Conservation (phyloP, 2,329 filamentous ascomycete genomes). For the Monosporascus sp. region DNA sequence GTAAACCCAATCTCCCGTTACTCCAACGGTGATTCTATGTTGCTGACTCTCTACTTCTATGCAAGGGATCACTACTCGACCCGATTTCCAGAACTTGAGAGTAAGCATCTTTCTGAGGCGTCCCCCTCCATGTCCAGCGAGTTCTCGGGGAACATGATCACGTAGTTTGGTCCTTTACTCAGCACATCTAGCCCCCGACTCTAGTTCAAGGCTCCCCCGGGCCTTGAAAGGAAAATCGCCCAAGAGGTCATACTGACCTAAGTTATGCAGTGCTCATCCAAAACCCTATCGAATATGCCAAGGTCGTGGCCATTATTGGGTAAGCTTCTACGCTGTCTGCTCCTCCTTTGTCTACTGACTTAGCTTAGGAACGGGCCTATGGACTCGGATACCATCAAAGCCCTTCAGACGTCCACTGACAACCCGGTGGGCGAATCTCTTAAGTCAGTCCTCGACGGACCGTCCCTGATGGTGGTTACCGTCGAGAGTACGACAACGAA, state of each 20-base stretch:
- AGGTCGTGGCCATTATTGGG: constrained; percentile 86
- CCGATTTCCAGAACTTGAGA: constrained; percentile 88
- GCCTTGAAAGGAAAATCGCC: too few relatives aligned
- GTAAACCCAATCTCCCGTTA: not conserved
- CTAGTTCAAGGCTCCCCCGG: too few relatives aligned
- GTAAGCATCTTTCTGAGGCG: constrained; percentile 15
- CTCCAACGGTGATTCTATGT: not conserved
- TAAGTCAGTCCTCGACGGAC: constrained; percentile 77
- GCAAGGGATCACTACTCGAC: constrained; percentile 93
- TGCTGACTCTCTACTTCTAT: not conserved
- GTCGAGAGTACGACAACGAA: constrained; percentile 89
- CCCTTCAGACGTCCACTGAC: constrained; percentile 67
- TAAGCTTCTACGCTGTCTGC: not conserved
- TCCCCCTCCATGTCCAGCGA: too few relatives aligned
- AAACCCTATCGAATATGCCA: constrained; percentile 90
- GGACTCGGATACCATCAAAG: constrained; percentile 74
- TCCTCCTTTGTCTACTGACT: not conserved
- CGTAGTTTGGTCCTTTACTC: too few relatives aligned
- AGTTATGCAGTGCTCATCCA: constrained; percentile 59
- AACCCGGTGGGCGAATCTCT: constrained; percentile 74
- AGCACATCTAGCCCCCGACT: too few relatives aligned
- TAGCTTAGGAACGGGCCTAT: constrained; percentile 70
- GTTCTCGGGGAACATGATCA: too few relatives aligned
- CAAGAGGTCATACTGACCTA: too few relatives aligned
- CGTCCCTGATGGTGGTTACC: constrained; percentile 90